Percentiles rank a stretch among this genome's conserved stretches.
These are phyloP conservation scores for Russula foetens DNA, from an alignment of 768 basidiomycete species.

Conservation along the genomic window DNA sequence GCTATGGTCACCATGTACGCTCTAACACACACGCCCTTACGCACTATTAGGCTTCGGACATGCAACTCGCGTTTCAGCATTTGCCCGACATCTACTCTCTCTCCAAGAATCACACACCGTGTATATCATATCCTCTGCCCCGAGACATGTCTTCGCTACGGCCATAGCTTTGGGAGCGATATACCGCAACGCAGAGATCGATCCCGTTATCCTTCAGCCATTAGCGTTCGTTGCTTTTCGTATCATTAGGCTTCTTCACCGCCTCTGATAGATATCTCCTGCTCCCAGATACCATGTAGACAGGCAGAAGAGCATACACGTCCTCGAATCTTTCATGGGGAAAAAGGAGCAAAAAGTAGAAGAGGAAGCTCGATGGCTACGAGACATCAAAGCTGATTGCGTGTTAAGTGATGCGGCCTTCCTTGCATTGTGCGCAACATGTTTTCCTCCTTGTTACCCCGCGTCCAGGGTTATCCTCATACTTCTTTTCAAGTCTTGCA, in stretches of 20 bases:
- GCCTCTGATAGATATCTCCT: constrained; percentile 8
- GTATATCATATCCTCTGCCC: constrained; percentile 68
- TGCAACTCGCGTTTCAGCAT: constrained; percentile 74
- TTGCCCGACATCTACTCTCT: constrained; percentile 50
- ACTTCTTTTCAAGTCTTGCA: constrained; percentile 42
- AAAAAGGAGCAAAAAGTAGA: constrained; percentile 46
- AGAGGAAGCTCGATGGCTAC: constrained; percentile 53
- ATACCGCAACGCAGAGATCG: constrained; percentile 66
- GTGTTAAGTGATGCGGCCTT: constrained; percentile 76
- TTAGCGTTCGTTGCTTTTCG: constrained; percentile 46
- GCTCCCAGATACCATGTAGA: constrained; percentile 58
- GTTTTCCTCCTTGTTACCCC: neutral
- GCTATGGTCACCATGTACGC: neutral
- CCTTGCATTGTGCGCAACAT: constrained; percentile 53
- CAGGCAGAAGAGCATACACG: constrained; percentile 57
- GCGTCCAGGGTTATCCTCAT: neutral
- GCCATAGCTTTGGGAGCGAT: constrained; percentile 52
- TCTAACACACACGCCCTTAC: neutral
- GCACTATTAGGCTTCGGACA: constrained; percentile 59
- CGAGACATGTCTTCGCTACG: constrained; percentile 59
- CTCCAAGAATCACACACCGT: constrained; percentile 39
- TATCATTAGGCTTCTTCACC: neutral
- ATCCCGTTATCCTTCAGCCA: constrained; percentile 76
- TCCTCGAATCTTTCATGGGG: constrained; percentile 48
- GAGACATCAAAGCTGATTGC: constrained; percentile 40